Evolutionary conservation across 2,329 filamentous ascomycete genomes (phyloP).

Genomic region (Colletotrichum tofieldiae): DNA sequence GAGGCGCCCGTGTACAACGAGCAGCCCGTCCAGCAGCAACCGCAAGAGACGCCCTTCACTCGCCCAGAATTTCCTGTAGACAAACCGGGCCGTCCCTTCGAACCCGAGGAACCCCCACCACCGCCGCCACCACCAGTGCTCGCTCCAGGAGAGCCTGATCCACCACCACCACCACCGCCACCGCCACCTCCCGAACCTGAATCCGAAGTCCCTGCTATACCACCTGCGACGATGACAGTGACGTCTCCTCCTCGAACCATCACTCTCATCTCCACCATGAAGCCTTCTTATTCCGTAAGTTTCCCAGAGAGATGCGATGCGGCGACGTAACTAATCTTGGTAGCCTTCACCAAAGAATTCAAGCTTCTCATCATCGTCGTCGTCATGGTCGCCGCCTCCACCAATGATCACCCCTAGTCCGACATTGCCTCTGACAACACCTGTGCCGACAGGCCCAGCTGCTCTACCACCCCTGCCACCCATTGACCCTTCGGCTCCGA

Average conservation of each 20-base stretch:
- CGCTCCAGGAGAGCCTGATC: slow-evolving; percentile 35
- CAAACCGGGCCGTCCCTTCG: slow-evolving; percentile 14
- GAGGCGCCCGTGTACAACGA: neutral
- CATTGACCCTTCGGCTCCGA: slow-evolving; percentile 37
- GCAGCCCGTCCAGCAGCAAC: slow-evolving; percentile 10
- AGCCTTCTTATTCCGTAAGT: slow-evolving; percentile 23
- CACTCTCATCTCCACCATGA: slow-evolving; percentile 37
- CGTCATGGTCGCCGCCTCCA: neutral
- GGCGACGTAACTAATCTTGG: neutral
- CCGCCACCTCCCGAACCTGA: neutral
- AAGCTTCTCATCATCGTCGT: slow-evolving; percentile 10
- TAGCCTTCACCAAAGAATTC: slow-evolving; percentile 22
- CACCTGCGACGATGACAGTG: slow-evolving; percentile 29
- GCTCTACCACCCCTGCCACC: slow-evolving; percentile 31
- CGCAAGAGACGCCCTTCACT: neutral
- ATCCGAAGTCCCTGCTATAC: slow-evolving; percentile 22
- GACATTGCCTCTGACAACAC: neutral
- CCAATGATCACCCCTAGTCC: neutral
- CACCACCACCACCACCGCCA: slow-evolving; percentile 6
- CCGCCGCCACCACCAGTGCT: slow-evolving; percentile 21
- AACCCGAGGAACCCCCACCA: slow-evolving; percentile 24
- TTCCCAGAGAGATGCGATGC: neutral
- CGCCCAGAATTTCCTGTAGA: neutral
- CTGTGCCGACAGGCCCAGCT: neutral
- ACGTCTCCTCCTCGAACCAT: slow-evolving; percentile 32